Base-by-base conservation (phyloP, 805 yeast species). In the Schwanniomyces occidentalis region DNA sequence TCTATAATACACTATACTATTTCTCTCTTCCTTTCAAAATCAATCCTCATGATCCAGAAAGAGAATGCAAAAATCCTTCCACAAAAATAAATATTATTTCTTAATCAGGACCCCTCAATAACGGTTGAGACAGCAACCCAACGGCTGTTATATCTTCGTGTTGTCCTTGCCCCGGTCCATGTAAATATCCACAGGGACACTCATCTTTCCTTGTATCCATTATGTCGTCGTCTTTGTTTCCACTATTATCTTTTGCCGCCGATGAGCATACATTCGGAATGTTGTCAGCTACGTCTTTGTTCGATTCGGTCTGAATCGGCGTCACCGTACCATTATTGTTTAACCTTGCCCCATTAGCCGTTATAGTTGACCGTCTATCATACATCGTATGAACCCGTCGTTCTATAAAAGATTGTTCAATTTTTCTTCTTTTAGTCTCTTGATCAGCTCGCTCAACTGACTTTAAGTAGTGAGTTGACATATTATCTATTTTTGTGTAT, bases 141-240 rank as follows among this genome's bases (percentile, higher is more conserved):
- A 46, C 48, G n/a, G 61, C 60, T 7, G 23, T 38, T 3, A 54
- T 37, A 37, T 55, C 61, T n/a, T 35, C 26, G 35, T 55, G 54
- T 15, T 38, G 31, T 6, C 56, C 61, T 35, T 51, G 52, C 9
- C 49, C 54, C 5, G 59, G 56, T 7, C 60, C 61, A 37, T 57
- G 63, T n/a, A 57, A 38, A 34, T 38, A 41, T 3, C 63, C 61
- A 45, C 63, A 57, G 3, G 58, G 58, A 41, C 63, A 57, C 18
- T 39, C 47, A 27, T 23, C 28, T 16, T 31, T 28, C 16, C 6
- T 15, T 3, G 32, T 27, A 9, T 22, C 37, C 24, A 18, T 31
- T 3, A 23, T 14, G 15, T 30, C 33, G 12, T 8, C 12, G 4
- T 15, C 26, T 4, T 5, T 7, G 13, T 16, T 8, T 13, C 20